A percentile compares a stretch with the other conserved stretches of the same genome.
phyloP scores from a whole-genome alignment of 164 flowering plant species.

The Chimonanthus salicifolius region DNA sequence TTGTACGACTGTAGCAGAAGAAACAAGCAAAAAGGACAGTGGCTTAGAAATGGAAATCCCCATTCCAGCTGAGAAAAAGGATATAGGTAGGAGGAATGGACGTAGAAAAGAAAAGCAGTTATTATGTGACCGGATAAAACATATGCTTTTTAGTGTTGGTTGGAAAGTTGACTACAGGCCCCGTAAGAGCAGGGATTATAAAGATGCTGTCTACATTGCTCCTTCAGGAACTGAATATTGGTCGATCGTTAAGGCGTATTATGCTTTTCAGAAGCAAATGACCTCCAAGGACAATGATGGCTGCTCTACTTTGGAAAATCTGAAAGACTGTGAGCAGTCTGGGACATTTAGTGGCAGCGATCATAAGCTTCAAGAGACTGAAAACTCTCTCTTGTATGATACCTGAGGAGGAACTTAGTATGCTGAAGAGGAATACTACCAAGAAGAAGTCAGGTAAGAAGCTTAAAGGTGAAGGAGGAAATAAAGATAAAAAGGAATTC shows the following conservation, averaged over 20 bases:
- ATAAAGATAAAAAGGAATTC: slow-evolving; percentile 20
- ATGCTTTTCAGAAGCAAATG: slow-evolving; percentile 34
- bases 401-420: slow-evolving; percentile 54
- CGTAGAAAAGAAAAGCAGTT: slow-evolving; percentile 32
- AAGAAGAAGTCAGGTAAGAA: slow-evolving; percentile 20
- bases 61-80: slow-evolving; percentile 14
- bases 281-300: slow-evolving; percentile 17
- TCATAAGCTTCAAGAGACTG: slow-evolving; percentile 19
- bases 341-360: slow-evolving; percentile 9
- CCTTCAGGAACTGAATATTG: slow-evolving; percentile 57
- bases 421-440: slow-evolving; percentile 66
- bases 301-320: slow-evolving; percentile 14
- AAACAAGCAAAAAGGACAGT: slow-evolving; percentile 22
- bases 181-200: slow-evolving; percentile 46
- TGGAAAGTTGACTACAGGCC: slow-evolving; percentile 70
- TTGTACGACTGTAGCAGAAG: slow-evolving; percentile 19
- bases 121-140: slow-evolving; percentile 45
- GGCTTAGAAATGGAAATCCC: slow-evolving; percentile 21
- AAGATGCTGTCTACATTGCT: slow-evolving; percentile 68
- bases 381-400: slow-evolving; percentile 42
- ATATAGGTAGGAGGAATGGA: slow-evolving; percentile 19
- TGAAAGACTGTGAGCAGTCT: background rate
- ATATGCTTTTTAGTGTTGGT: slow-evolving; percentile 51
- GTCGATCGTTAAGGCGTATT: slow-evolving; percentile 75
- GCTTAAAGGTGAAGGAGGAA: slow-evolving; percentile 25